Evolutionary conservation across 1,284 basidiomycete species (phyloP), one percentile per base, ranked within the genome.

Genomic region (Anthracocystis setariae): DNA sequence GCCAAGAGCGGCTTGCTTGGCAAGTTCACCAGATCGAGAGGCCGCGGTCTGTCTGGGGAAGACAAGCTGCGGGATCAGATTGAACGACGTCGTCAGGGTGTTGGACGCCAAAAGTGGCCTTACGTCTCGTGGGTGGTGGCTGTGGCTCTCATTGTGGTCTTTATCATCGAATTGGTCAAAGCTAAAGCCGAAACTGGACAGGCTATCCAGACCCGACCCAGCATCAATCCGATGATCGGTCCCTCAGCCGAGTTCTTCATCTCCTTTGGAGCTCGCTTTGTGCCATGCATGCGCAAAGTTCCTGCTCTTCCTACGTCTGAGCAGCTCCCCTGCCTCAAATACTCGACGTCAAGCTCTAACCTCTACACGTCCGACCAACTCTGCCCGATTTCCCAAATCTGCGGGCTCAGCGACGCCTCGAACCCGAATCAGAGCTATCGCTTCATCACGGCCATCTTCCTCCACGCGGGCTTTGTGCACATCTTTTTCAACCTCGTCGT

Each of bases 161-260:
- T 78, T 42, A 52, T 80, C 33, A 62, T 78, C 20, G 79, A 84
- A 65, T 63, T 83, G n/a, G 63, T 80, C 65, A 73, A 78, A 44
- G 72, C 78, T 27, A 74, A 72, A 8, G 8, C 70, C 9, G 55
- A 48, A 35, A 84, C 83, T 0, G 83, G 83, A 2, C 76, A 81
- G 32, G 74, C 81, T 1, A 77, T 84, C 20, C 81, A 79, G 53
- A 80, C 77, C 12, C 71, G 91, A 86, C 92, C 92, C 3, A 86
- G 86, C 12, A 89, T 94, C 69, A 96, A 96, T 81, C 90, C 90
- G 8, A 96, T 97, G 93, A 85, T 94, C 25, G 94, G 94, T 0
- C 94, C 94, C 0, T 91, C 92, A 0, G 88, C 88, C 39, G 89
- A 90, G 43, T 92, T 91, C 4, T 85, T 98, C 17, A 93, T 97